A percentile compares a stretch with the other conserved stretches of the same genome.
Conservation (phyloP, 345 rosid genomes). For the Psidium friedrichsthalianum region DNA sequence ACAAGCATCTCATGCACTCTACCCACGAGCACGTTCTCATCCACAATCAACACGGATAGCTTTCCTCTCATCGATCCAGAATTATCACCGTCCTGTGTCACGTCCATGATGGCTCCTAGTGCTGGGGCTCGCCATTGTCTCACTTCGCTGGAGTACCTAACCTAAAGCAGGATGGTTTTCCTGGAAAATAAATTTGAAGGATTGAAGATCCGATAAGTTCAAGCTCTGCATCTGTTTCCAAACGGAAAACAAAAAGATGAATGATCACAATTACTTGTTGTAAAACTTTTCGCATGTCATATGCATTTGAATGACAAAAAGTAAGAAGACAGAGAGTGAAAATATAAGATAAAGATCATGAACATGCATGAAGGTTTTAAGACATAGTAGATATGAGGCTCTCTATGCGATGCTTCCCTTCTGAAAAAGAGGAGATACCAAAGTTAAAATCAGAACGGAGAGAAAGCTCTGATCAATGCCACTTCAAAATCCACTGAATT, state of each 20-base stretch:
- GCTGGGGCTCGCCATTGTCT: neutral
- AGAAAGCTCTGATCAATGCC: neutral
- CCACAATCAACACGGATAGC: conserved; percentile 18
- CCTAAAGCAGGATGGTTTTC: neutral
- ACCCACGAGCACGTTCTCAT: conserved; percentile 8
- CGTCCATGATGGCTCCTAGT: neutral
- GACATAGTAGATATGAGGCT: neutral
- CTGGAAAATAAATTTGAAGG: neutral
- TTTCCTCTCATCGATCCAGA: neutral
- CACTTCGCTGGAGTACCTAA: neutral
- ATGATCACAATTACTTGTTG: neutral
- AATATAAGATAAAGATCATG: neutral
- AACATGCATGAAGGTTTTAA: neutral
- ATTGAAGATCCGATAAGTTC: neutral
- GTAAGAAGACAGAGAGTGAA: neutral
- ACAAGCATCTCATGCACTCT: conserved; percentile 7
- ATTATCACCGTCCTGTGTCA: neutral
- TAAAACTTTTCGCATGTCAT: neutral
- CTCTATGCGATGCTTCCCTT: neutral
- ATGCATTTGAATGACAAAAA: neutral
- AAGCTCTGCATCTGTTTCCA: neutral
- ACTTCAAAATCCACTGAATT: neutral
- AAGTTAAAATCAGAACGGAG: neutral
- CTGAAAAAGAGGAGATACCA: neutral
- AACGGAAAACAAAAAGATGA: neutral